These are phyloP conservation scores for Tricholoma terreum DNA, from an alignment of 768 basidiomycete genomes.

Conservation along the genomic window DNA sequence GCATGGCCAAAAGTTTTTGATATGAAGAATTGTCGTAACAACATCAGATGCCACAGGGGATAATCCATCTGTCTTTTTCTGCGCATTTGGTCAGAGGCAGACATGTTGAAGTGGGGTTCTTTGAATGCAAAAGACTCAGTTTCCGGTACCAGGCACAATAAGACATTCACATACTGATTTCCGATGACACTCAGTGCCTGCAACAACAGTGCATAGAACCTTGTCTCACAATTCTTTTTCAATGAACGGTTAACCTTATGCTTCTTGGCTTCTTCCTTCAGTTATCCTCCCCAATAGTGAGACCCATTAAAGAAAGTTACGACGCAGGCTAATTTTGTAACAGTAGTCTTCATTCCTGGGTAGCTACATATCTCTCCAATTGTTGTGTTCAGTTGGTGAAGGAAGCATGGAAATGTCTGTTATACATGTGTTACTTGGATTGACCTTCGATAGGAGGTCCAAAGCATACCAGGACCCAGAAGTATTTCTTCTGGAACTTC, in stretches of 20 bases:
- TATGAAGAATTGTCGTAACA: background rate
- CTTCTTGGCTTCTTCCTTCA: constrained; percentile 13
- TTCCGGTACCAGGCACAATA: no score
- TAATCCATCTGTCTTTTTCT: background rate
- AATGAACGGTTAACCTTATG: constrained; percentile 10
- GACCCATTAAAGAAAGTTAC: constrained; percentile 12
- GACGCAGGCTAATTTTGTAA: background rate
- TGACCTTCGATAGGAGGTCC: background rate
- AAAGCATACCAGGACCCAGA: constrained; percentile 21
- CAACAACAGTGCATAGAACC: constrained; percentile 20
- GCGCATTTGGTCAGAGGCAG: background rate
- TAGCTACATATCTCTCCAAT: constrained; percentile 21
- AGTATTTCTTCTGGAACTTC: constrained; percentile 15
- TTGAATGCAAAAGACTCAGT: no score
- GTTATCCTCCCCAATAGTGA: constrained; percentile 31
- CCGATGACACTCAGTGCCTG: constrained; percentile 16
- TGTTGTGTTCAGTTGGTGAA: constrained; percentile 19
- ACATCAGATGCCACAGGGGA: background rate
- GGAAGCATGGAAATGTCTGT: constrained; percentile 9
- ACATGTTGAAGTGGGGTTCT: background rate
- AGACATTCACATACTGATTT: no score
- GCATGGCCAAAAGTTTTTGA: background rate
- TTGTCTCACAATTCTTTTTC: constrained; percentile 10
- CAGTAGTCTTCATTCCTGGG: background rate
- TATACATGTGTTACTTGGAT: background rate